These are phyloP conservation scores for Pholiota microspora DNA, from an alignment of 768 basidiomycete species.

Conservation along the genomic window DNA sequence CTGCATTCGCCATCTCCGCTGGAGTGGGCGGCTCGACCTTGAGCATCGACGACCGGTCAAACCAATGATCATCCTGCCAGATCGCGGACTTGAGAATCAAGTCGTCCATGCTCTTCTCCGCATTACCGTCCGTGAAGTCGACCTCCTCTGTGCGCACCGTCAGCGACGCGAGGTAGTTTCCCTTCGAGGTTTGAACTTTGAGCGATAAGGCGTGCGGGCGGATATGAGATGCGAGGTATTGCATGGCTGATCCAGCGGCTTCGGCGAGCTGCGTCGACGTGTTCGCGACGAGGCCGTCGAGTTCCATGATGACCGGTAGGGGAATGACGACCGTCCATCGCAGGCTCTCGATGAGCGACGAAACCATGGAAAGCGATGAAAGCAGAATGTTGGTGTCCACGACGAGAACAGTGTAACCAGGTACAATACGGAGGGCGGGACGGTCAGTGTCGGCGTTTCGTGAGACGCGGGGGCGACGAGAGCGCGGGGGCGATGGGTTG, in stretches of 20 bases:
- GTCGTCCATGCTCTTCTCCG: conserved; percentile 89
- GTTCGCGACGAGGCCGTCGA: conserved; percentile 83
- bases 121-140: conserved; percentile 51
- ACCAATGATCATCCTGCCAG: conserved; percentile 94
- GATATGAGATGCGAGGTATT: conserved; percentile 74
- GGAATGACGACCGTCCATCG: conserved; percentile 90
- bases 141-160: conserved; percentile 82
- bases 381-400: conserved; percentile 95
- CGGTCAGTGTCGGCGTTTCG: conserved; percentile 25
- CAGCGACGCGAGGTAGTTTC: conserved; percentile 87
- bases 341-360: conserved; percentile 73
- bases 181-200: conserved; percentile 93
- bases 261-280: conserved; percentile 58
- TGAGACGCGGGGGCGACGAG: conserved; percentile 25
- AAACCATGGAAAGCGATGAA: conserved; percentile 72
- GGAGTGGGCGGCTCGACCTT: conserved; percentile 32
- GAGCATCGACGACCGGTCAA: conserved; percentile 77
- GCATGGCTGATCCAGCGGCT: conserved; percentile 69
- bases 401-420: conserved; percentile 89
- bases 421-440: conserved; percentile 54
- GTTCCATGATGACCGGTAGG: conserved; percentile 93
- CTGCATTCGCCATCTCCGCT: conserved; percentile 44
- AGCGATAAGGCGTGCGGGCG: conserved; percentile 73
- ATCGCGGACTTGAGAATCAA: conserved; percentile 88
- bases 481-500: conserved; percentile 23